phyloP scores from a whole-genome alignment of 2,329 filamentous ascomycete genomes.

The Fusarium cicatricum region DNA sequence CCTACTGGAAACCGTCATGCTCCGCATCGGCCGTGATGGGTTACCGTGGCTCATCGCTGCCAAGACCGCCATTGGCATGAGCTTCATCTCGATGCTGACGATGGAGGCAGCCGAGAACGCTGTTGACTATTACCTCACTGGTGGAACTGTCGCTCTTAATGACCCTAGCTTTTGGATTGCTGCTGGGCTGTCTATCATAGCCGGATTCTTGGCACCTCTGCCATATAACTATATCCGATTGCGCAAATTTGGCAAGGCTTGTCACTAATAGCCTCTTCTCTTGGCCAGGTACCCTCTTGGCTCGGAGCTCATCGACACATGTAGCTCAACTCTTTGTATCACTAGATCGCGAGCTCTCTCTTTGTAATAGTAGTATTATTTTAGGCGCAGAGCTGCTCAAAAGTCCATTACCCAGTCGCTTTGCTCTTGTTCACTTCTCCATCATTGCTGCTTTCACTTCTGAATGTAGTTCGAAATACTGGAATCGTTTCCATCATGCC shows the following conservation, averaged over 20 bases:
- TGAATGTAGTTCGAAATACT: too few species aligned
- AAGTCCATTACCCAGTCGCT: too few species aligned
- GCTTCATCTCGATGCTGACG: slow-evolving; percentile 65
- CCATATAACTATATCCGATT: slow-evolving; percentile 63
- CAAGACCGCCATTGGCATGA: slow-evolving; percentile 65
- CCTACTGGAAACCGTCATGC: slow-evolving; percentile 60
- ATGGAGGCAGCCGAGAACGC: slow-evolving; percentile 65
- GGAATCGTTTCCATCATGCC: too few species aligned
- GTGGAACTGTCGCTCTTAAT: slow-evolving; percentile 56
- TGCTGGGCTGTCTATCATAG: slow-evolving; percentile 53
- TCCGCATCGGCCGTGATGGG: slow-evolving; percentile 56
- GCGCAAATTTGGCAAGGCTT: slow-evolving; percentile 57
- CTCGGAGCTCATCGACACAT: too few species aligned
- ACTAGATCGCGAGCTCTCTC: too few species aligned
- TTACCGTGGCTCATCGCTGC: slow-evolving; percentile 57
- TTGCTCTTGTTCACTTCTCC: too few species aligned
- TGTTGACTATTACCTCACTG: slow-evolving; percentile 64
- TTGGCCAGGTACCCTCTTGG: too few species aligned
- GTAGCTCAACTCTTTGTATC: too few species aligned
- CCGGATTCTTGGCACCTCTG: slow-evolving; percentile 58
- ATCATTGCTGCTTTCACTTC: too few species aligned
- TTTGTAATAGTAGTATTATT: too few species aligned
- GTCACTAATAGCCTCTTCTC: slow-evolving; percentile 47
- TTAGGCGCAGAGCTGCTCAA: too few species aligned
- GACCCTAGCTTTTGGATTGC: slow-evolving; percentile 61